Conservation (phyloP, 2,329 filamentous ascomycete species). For the Sporothrix humicola region DNA sequence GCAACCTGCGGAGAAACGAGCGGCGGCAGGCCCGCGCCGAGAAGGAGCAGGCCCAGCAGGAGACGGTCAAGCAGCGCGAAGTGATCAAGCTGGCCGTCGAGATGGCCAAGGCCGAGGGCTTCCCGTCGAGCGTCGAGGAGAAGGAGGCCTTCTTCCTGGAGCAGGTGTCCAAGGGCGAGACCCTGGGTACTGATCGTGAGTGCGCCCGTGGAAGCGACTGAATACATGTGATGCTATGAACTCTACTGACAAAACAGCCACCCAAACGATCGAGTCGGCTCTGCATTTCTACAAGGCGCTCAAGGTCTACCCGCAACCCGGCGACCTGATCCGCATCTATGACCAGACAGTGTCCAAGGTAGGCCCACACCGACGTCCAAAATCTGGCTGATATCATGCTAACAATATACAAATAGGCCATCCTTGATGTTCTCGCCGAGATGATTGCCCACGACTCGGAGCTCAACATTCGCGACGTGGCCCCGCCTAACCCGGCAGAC, state of each 20-base stretch:
- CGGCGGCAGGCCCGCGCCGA: constrained; percentile 72
- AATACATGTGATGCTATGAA: background rate
- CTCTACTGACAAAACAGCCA: constrained; percentile 52
- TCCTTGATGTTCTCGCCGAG: constrained; percentile 94
- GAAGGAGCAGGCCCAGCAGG: constrained; percentile 73
- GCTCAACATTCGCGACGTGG: constrained; percentile 36
- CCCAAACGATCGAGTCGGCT: constrained; percentile 79
- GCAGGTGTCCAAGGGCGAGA: constrained; percentile 88
- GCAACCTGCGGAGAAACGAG: constrained; percentile 74
- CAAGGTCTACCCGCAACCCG: constrained; percentile 95
- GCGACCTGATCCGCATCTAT: constrained; percentile 94
- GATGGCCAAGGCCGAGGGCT: constrained; percentile 86
- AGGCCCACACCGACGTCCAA: constrained; percentile 33
- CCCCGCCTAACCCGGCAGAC: constrained; percentile 31
- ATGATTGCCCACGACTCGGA: constrained; percentile 73
- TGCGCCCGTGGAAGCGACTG: constrained; percentile 33
- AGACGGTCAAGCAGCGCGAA: constrained; percentile 70
- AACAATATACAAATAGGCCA: constrained; percentile 60
- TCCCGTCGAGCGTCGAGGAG: constrained; percentile 88
- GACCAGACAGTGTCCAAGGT: constrained; percentile 98
- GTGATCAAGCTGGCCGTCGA: constrained; percentile 77
- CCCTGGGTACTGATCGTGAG: constrained; percentile 80
- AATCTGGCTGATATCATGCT: too few species aligned
- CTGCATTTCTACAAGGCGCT: constrained; percentile 97
- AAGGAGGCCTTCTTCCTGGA: constrained; percentile 97